Evolutionary conservation across 495 filamentous ascomycete genomes (phyloP).

Genomic region (Hyaloscypha hepaticicola): DNA sequence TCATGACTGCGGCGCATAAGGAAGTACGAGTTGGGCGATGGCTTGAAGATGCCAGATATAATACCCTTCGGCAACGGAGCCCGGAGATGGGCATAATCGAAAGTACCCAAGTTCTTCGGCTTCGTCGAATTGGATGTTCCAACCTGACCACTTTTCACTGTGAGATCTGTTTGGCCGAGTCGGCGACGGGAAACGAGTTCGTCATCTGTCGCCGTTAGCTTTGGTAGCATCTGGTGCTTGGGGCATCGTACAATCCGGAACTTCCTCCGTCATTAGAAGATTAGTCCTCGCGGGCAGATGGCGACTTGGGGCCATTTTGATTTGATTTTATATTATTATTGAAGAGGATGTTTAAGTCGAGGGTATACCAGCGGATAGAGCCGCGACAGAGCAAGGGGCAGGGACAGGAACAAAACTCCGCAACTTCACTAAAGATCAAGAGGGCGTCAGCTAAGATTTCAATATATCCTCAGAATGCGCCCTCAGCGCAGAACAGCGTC

Average conservation of each 20-base stretch:
- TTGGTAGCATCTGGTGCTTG: constrained; percentile 38
- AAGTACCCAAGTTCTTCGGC: constrained; percentile 71
- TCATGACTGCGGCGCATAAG: constrained; percentile 96
- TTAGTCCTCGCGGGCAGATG: constrained; percentile 70
- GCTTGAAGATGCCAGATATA: constrained; percentile 87
- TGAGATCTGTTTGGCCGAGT: constrained; percentile 86
- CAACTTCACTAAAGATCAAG: background rate
- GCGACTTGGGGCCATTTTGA: constrained; percentile 55
- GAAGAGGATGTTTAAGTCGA: background rate
- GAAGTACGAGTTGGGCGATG: constrained; percentile 87
- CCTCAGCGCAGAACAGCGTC: background rate
- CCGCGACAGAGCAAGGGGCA: background rate
- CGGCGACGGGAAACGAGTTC: constrained; percentile 82
- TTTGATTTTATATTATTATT: background rate
- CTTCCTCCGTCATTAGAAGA: constrained; percentile 72
- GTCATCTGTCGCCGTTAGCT: constrained; percentile 57
- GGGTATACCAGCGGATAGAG: background rate
- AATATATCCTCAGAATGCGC: background rate
- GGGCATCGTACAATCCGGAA: constrained; percentile 53
- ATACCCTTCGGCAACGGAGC: constrained; percentile 87
- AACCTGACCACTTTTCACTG: constrained; percentile 69
- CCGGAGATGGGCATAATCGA: constrained; percentile 94
- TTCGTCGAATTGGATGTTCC: constrained; percentile 64
- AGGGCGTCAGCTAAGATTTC: background rate
- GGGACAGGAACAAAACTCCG: background rate